A percentile compares a stretch with the other conserved stretches of the same genome.
phyloP scores from a whole-genome alignment of 2,329 filamentous ascomycete species.

The Fusarium proliferatum region DNA sequence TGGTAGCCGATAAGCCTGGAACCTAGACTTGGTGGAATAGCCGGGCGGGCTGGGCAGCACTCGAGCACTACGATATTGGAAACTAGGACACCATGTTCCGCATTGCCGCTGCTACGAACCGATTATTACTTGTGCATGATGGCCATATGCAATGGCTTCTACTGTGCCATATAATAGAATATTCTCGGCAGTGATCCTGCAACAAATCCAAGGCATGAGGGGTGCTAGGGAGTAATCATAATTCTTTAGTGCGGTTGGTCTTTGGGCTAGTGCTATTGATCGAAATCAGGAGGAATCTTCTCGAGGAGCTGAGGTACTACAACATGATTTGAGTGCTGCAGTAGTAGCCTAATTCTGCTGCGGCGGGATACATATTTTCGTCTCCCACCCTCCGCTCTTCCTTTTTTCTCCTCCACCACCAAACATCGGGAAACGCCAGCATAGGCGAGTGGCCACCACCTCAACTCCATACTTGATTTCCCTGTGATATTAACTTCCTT shows the following conservation, averaged over 20 bases:
- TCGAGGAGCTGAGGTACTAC: neutral
- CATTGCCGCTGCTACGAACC: neutral
- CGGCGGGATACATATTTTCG: neutral
- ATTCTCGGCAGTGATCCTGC: neutral
- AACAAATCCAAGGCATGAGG: neutral
- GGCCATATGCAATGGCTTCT: neutral
- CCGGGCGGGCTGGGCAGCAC: neutral
- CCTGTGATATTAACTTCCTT: no score
- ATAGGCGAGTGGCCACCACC: neutral
- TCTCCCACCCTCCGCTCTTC: neutral
- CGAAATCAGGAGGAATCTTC: neutral
- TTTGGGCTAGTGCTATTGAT: neutral
- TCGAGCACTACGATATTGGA: neutral
- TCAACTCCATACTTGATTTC: neutral
- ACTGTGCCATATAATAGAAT: neutral
- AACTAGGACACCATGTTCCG: neutral
- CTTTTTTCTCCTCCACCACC: constrained; percentile 4
- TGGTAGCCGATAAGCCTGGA: neutral
- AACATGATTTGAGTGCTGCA: neutral
- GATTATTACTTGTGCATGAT: neutral
- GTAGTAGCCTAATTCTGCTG: neutral
- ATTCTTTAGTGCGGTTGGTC: neutral
- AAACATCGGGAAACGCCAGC: neutral
- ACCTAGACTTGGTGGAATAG: neutral
- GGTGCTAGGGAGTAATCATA: neutral